These are phyloP conservation scores for Fusarium subtropicale DNA, from an alignment of 2,329 filamentous ascomycete genomes.

Conservation along the genomic window DNA sequence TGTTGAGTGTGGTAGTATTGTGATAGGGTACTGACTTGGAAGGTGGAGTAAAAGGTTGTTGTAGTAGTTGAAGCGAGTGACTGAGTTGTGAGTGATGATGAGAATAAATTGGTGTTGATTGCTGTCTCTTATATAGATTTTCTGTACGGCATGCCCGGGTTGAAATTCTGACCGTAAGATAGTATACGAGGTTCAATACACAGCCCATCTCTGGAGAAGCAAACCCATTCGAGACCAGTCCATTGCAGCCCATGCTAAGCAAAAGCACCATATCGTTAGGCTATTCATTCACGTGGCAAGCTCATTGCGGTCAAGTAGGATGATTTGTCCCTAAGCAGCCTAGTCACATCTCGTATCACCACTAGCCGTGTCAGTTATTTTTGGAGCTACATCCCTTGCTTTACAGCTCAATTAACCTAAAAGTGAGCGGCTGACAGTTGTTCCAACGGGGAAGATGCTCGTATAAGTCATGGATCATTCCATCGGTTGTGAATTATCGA, in stretches of 20 bases:
- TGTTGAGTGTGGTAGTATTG: fast-evolving
- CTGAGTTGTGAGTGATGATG: constrained; percentile 27
- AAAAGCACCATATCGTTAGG: not conserved
- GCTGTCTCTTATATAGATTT: constrained; percentile 8
- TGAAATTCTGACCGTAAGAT: not conserved
- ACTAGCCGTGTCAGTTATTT: not conserved
- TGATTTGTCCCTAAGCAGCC: not conserved
- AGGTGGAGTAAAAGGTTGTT: not conserved
- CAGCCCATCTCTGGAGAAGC: not conserved
- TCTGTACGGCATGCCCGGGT: not conserved
- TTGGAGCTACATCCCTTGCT: constrained; percentile 2
- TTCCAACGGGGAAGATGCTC: not conserved
- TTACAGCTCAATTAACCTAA: not conserved
- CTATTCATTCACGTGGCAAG: constrained; percentile 5
- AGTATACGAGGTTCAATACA: constrained; percentile 7
- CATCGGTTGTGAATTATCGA: constrained; percentile 5
- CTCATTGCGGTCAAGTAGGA: not conserved
- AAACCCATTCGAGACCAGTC: constrained; percentile 11
- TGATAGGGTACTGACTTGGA: not conserved
- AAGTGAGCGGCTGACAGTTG: not conserved
- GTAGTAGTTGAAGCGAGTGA: constrained; percentile 1
- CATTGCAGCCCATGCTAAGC: not conserved
- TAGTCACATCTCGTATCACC: constrained; percentile 20
- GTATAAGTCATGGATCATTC: constrained; percentile 25
- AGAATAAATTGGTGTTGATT: fast-evolving